These are phyloP conservation scores for Meredithiella fracta DNA, from an alignment of 2,329 filamentous ascomycete genomes.

Conservation along the genomic window DNA sequence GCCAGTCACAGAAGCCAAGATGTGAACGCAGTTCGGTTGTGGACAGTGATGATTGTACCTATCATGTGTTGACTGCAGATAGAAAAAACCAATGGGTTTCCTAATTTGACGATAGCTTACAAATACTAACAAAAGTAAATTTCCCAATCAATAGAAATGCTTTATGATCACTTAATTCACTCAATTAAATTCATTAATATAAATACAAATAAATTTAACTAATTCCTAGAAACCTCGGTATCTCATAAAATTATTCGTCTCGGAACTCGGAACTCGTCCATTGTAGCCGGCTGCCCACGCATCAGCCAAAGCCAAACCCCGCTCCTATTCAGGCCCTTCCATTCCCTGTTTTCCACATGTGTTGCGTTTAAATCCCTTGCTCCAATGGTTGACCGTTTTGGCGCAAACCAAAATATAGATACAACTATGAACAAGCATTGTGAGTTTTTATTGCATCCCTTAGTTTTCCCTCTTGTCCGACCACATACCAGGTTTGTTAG, in stretches of 20 bases:
- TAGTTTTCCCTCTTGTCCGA: background rate
- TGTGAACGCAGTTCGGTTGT: background rate
- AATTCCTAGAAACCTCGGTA: background rate
- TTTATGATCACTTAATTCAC: too few relatives aligned
- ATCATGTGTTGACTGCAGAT: too few relatives aligned
- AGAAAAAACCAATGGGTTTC: background rate
- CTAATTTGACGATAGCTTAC: background rate
- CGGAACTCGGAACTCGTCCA: conserved; percentile 1
- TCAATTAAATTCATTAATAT: background rate
- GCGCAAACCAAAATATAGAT: background rate
- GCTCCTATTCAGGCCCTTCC: background rate
- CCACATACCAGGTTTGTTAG: too few relatives aligned
- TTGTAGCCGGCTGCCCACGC: background rate
- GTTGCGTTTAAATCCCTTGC: conserved; percentile 1
- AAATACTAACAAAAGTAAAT: background rate
- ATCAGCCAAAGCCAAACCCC: conserved; percentile 3
- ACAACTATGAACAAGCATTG: background rate
- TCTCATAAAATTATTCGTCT: background rate
- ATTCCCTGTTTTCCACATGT: background rate
- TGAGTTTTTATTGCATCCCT: background rate
- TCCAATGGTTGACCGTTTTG: conserved; percentile 1
- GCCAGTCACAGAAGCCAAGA: background rate
- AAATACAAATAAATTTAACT: background rate
- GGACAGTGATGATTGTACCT: background rate
- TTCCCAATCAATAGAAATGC: background rate